These are phyloP conservation scores for Passiflora organensis DNA, from an alignment of 345 rosid species.

Conservation along the genomic window DNA sequence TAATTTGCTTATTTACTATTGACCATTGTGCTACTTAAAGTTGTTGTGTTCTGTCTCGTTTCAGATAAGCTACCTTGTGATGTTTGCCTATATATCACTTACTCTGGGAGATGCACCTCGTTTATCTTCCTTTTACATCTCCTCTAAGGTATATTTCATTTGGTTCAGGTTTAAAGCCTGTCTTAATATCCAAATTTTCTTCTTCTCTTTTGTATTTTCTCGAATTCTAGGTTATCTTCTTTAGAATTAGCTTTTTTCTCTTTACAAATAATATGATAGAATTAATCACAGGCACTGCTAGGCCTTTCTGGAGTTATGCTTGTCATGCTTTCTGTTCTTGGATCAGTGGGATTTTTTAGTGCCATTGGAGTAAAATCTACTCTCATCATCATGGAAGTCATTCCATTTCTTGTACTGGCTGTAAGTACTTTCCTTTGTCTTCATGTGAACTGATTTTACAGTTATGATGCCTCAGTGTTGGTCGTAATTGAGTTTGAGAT, in stretches of 20 bases:
- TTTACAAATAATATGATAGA: conserved; percentile 13
- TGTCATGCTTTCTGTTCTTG: conserved; percentile 94
- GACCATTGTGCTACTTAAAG: not conserved
- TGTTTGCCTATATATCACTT: conserved; percentile 96
- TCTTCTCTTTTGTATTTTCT: not conserved
- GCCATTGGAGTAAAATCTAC: conserved; percentile 92
- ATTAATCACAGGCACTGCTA: conserved; percentile 67
- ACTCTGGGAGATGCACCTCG: conserved; percentile 77
- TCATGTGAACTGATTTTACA: not conserved
- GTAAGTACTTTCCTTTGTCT: conserved; percentile 45
- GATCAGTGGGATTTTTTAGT: conserved; percentile 94
- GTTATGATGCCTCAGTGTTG: no score
- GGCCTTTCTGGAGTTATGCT: conserved; percentile 95
- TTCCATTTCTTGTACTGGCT: conserved; percentile 95
- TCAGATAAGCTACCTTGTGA: conserved; percentile 98
- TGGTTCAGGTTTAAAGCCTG: conserved; percentile 2
- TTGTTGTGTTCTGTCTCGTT: conserved; percentile 17
- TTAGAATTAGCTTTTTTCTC: not conserved
- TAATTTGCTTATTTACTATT: not conserved
- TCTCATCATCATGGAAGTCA: conserved; percentile 94
- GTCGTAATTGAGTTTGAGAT: conserved; percentile 7
- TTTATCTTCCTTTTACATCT: conserved; percentile 61
- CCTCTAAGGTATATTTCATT: conserved; percentile 65
- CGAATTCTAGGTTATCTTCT: not conserved
- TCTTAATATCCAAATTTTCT: not conserved